Evolutionary conservation across 495 filamentous ascomycete species (phyloP).

Genomic region (Xylaria intraflava): DNA sequence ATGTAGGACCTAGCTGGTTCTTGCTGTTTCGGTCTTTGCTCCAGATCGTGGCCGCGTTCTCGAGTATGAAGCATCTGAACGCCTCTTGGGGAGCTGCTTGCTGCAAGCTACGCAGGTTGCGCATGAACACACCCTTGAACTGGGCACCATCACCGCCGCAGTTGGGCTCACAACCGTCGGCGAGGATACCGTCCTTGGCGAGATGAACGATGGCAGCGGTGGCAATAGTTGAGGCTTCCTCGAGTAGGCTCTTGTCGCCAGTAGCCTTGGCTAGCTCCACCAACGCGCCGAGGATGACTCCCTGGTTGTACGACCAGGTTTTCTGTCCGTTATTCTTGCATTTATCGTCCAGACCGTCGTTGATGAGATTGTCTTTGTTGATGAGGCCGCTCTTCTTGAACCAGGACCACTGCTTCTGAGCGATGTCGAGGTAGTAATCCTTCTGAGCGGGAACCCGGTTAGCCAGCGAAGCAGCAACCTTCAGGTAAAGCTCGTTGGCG

Average conservation of each 20-base stretch:
- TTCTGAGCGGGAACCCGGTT: constrained; percentile 50
- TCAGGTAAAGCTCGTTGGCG: constrained; percentile 68
- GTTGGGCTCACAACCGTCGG: constrained; percentile 58
- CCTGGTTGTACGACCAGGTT: constrained; percentile 77
- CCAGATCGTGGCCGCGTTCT: constrained; percentile 65
- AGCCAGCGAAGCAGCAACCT: constrained; percentile 64
- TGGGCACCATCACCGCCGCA: constrained; percentile 57
- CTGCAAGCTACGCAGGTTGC: constrained; percentile 58
- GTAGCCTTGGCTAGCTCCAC: constrained; percentile 57
- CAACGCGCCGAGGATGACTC: constrained; percentile 65
- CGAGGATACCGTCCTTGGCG: constrained; percentile 53
- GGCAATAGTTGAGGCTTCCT: constrained; percentile 57
- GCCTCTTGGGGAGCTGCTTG: constrained; percentile 41
- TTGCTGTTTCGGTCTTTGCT: constrained; percentile 46
- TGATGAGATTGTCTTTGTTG: constrained; percentile 57
- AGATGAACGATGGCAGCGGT: constrained; percentile 53
- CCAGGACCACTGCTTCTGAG: constrained; percentile 58
- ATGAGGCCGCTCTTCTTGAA: constrained; percentile 61
- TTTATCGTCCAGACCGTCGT: constrained; percentile 54
- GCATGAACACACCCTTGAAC: constrained; percentile 77
- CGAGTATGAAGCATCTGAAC: constrained; percentile 50
- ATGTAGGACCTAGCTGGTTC: constrained; percentile 50
- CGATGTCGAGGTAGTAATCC: constrained; percentile 50
- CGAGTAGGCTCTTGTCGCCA: constrained; percentile 46
- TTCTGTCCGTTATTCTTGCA: constrained; percentile 61